Base-by-base conservation (phyloP, 495 filamentous ascomycete species). In the Cetradonia linearis region DNA sequence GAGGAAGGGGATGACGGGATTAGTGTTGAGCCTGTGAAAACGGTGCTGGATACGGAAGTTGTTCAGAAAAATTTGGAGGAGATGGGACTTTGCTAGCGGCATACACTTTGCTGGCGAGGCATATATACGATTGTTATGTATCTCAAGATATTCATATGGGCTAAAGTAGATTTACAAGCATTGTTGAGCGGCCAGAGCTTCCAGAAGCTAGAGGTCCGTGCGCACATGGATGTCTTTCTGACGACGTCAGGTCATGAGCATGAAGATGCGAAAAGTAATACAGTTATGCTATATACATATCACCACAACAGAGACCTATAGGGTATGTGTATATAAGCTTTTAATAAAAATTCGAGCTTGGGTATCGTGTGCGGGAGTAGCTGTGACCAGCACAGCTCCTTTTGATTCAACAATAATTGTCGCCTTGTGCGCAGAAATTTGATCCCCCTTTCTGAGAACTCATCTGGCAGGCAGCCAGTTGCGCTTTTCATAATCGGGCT, bases 41-140 rank as follows among this genome's bases (percentile, higher is more conserved):
- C 46, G 5, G 37, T 53, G 23, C n/a, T 30, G 28, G 59, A 61
- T 25, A 18, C 59, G 48, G 63, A 65, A 16, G 53, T 40, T n/a
- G 55, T 65, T 23, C 40, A 62, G 31, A 55, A 31, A 18, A 65
- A 62, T 42, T 8, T 65, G 55, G 60, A 62, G 56, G 59, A 61
- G 2, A 58, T 61, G 42, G 63, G 63, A 40, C 56, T 65, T 33
- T 27, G 34, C 40, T 61, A 55, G 14, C 5, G 2, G 20, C 42
- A 10, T 20, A n/a, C n/a, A n/a, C 42, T 46, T 25, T 13, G 5
- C 6, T 5, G 20, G 9, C 9, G 6, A 3, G 20, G 25, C 25
- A 25, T 46, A 25, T 46, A 13, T 10, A 13, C 9, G 2, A 25
- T 25, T 13, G 9, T 25, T 46, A n/a, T n/a, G n/a, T n/a, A n/a